Evolutionary conservation across 1,284 basidiomycete genomes (phyloP), one percentile per base, ranked within the genome.

Genomic region (Rhodotorula sp.): DNA sequence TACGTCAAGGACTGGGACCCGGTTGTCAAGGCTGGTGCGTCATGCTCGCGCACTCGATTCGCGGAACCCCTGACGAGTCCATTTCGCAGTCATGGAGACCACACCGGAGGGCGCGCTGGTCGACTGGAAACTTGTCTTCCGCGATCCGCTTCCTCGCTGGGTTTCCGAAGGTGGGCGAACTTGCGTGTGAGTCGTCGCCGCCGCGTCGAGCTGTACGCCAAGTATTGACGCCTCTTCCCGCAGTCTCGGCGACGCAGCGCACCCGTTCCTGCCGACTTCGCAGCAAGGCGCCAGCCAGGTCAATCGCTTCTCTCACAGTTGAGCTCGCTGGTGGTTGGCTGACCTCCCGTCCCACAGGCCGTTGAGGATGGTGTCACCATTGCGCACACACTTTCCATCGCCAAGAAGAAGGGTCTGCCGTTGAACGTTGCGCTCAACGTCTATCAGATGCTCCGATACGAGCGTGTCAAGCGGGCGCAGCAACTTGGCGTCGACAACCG

Each of bases 91-190:
- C 17, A 49, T 56, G 29, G 52, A 65, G 36, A 59, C 39, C 32
- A 66, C 58, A 20, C 53, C 60, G 9, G 29, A 27, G 2, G 61
- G 57, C 48, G 49, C 51, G 2, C 56, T 68, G 10, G 46, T 68
- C 47, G 72, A 76, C 64, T 68, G 71, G 74, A 77, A 77, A 56
- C 71, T 77, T n/a, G 71, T 77, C 10, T 71, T 66, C 60, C 76
- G 74, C 51, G 74, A 76, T 34, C 76, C 76, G 17, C 66, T 76
- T 0, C 75, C 72, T 20, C 47, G 36, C 48, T 67, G 65, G 65
- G 60, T 67, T 2, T 55, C 51, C 34, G 30, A 46, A 20, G 39
- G 29, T 17, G 65, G 65, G 10, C 47, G 65, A 10, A 62, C 55
- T 27, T 59, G 55, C 52, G 52, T 53, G 52, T 53, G 30, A 29